Base-by-base conservation (phyloP, 768 basidiomycete genomes). In the Chalciporus sphaerocephalus region DNA sequence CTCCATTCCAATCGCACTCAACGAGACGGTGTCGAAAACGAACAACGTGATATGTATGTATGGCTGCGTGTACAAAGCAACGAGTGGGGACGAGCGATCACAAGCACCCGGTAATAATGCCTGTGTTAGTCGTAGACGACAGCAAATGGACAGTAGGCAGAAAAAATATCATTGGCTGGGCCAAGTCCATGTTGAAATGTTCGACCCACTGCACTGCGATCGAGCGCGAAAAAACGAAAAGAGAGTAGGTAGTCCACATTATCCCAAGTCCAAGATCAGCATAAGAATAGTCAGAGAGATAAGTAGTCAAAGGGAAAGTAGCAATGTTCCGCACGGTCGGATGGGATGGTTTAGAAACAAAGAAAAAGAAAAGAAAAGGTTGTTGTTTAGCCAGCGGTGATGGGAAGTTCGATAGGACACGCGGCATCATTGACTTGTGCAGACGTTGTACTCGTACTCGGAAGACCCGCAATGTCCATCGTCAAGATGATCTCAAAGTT, bases 391-490 rank as follows among this genome's bases (percentile, higher is more conserved):
- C 60, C 74, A 40, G 77, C 71, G 54, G 70, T 78, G 4, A 69
- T 53, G 5, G 84, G 59, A 0, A 91, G 71, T 56, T 87, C 77
- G 47, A 86, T 76, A 1, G 91, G 92, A 52, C 85, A 88, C 20
- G 74, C 68, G 0, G 81, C 89, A 53, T 76, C 69, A 8, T 74
- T 62, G 28, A 87, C 73, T 47, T 78, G 73, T 0, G 79, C 78
- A 0, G 83, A 79, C 4, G 82, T 71, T 10, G 62, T 61, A 30
- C 71, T 74, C 4, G 70, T 72, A n/a, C 71, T 68, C 25, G 75
- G 67, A 25, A 93, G 73, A 12, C 92, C 92, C 12, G 72, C 60
- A 51, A 93, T 92, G 27, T 73, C 66, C 78, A 90, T 79, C 27
- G 77, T 70, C 21, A 90, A 60, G 16, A 81, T 62, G 30, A 93